Evolutionary conservation across 2,329 filamentous ascomycete species (phyloP).

Genomic region (Bisporella sp.): DNA sequence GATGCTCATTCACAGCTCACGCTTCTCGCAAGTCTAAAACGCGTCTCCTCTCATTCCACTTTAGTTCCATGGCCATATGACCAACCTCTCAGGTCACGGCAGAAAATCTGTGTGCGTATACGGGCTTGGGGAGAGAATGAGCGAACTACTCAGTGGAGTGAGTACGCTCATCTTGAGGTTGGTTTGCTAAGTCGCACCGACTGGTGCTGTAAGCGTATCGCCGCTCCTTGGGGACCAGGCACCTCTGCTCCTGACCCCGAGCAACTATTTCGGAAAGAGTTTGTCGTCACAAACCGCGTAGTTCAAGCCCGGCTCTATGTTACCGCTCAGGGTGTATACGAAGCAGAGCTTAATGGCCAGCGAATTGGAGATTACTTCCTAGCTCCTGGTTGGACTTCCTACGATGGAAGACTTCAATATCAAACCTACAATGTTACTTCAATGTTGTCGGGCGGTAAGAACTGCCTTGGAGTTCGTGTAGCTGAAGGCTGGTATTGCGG

Average conservation of each 20-base stretch:
- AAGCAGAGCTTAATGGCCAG: slow-evolving; percentile 30
- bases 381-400: slow-evolving; percentile 37
- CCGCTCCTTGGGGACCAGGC: slow-evolving; percentile 17
- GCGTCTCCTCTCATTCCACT: slow-evolving; percentile 24
- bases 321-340: slow-evolving; percentile 30
- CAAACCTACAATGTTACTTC: slow-evolving; percentile 44
- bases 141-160: neutral
- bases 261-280: slow-evolving; percentile 30
- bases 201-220: slow-evolving; percentile 3
- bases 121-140: neutral
- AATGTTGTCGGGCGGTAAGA: slow-evolving; percentile 30
- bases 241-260: slow-evolving; percentile 16
- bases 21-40: neutral
- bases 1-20: neutral
- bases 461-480: slow-evolving; percentile 35
- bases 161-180: neutral
- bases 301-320: slow-evolving; percentile 28
- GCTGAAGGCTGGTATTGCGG: slow-evolving; percentile 45
- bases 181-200: slow-evolving; percentile 1
- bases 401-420: slow-evolving; percentile 41
- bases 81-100: neutral
- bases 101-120: slow-evolving; percentile 1
- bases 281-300: slow-evolving; percentile 5
- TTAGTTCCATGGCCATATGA: slow-evolving; percentile 37
- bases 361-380: slow-evolving; percentile 25